Evolutionary conservation across 352 stramenopile genomes (phyloP).

Genomic region (Phytophthora pinifolia): DNA sequence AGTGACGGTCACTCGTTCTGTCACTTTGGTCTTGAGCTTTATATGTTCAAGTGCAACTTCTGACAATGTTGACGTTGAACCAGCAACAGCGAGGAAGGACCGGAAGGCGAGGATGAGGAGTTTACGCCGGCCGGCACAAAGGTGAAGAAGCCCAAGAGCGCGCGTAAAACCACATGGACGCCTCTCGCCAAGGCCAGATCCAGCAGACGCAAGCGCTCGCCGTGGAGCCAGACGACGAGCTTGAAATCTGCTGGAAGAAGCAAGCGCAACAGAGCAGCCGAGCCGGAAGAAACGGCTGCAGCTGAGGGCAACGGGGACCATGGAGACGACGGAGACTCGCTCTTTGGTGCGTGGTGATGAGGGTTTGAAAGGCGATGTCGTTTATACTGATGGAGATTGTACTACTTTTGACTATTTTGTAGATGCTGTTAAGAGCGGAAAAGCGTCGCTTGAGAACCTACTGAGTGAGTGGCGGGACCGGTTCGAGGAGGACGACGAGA

Average conservation of each 20-base stretch:
- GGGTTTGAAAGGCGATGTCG: slow-evolving; percentile 1
- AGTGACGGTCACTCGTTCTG: slow-evolving; percentile 27
- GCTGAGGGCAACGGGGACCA: slow-evolving; percentile 10
- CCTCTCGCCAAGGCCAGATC: slow-evolving; percentile 14
- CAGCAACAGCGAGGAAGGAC: slow-evolving; percentile 24
- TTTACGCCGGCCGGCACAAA: slow-evolving; percentile 28
- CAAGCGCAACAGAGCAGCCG: slow-evolving; percentile 7
- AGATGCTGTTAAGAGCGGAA: slow-evolving; percentile 64
- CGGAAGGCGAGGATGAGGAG: slow-evolving; percentile 37
- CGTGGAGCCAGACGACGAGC: slow-evolving; percentile 33
- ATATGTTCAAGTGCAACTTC: slow-evolving; percentile 15
- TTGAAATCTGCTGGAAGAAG: slow-evolving; percentile 11
- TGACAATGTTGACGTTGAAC: slow-evolving; percentile 1
- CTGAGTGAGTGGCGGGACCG: slow-evolving; percentile 68
- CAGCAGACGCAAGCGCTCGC: slow-evolving; percentile 31
- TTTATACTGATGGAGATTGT: slow-evolving; percentile 6
- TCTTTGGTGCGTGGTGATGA: slow-evolving; percentile 31
- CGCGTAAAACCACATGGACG: slow-evolving; percentile 19
- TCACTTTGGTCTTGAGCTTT: slow-evolving; percentile 12
- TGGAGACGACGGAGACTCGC: slow-evolving; percentile 19
- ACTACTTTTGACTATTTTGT: slow-evolving; percentile 7
- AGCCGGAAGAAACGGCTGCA: slow-evolving; percentile 6
- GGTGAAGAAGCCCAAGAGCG: slow-evolving; percentile 13
- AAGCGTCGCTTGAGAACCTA: slow-evolving; percentile 51
- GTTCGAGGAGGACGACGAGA: slow-evolving; percentile 59